These are phyloP conservation scores for Cicer chorassanicum DNA, from an alignment of 306 rosid species.

Conservation along the genomic window DNA sequence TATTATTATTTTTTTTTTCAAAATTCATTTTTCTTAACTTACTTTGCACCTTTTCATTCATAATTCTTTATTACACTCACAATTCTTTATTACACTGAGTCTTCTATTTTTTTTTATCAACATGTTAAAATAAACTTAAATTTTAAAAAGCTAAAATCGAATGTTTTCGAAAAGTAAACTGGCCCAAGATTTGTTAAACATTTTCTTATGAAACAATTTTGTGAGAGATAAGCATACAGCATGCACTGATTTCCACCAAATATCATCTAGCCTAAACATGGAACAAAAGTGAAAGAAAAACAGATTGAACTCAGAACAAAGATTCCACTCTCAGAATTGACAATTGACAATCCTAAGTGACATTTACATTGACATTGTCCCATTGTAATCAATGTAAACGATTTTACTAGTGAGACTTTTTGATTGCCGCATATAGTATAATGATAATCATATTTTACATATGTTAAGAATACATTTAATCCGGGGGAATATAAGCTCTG, in stretches of 20 bases:
- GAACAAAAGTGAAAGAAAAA: conserved; percentile 7
- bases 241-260: background rate
- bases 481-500: conserved; percentile 37
- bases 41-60: too few relatives aligned
- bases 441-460: background rate
- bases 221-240: too few relatives aligned
- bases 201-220: background rate
- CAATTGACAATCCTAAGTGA: conserved; percentile 27
- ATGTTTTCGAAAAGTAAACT: too few relatives aligned
- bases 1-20: too few relatives aligned
- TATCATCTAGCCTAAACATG: conserved; percentile 30
- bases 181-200: background rate
- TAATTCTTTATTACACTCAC: too few relatives aligned
- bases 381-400: conserved; percentile 36
- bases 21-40: too few relatives aligned
- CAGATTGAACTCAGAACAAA: conserved; percentile 19
- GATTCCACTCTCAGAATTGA: conserved; percentile 36
- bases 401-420: conserved; percentile 4
- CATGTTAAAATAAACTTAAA: too few relatives aligned
- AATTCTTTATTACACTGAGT: too few relatives aligned
- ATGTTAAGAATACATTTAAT: conserved; percentile 14
- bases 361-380: conserved; percentile 39
- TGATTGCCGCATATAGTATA: conserved; percentile 3
- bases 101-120: too few relatives aligned
- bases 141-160: too few relatives aligned